Percentiles rank a stretch among this genome's conserved stretches.
These are phyloP conservation scores for Penicillium nucicola DNA, from an alignment of 495 filamentous ascomycete species.

Conservation along the genomic window DNA sequence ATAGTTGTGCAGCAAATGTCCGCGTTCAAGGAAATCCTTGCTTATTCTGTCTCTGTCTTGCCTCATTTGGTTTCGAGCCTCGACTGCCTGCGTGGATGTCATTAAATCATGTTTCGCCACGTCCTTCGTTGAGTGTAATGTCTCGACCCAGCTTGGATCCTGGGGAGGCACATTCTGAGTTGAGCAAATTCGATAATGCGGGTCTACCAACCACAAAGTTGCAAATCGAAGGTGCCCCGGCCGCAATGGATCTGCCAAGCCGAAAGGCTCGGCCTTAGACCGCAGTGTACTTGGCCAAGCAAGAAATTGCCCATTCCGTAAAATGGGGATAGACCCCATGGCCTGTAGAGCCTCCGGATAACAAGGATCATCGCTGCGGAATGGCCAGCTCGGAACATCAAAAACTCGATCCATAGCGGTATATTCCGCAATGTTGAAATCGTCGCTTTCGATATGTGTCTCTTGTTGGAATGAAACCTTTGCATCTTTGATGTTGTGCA, in stretches of 20 bases:
- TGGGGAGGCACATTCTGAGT: conserved; percentile 1
- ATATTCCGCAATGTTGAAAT: conserved; percentile 4
- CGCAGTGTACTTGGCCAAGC: conserved; percentile 8
- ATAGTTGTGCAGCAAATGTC: conserved; percentile 1
- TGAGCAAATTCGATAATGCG: conserved; percentile 7
- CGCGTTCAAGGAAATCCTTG: not conserved
- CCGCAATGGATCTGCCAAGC: conserved; percentile 2
- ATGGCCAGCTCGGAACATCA: conserved; percentile 1
- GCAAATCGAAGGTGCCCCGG: conserved; percentile 4
- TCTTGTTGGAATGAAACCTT: conserved; percentile 6
- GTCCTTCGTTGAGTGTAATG: not conserved
- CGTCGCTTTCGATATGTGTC: not conserved
- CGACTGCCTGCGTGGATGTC: conserved; percentile 1
- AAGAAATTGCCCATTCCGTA: conserved; percentile 7
- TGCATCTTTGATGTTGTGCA: conserved; percentile 9
- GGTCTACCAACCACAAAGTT: conserved; percentile 8
- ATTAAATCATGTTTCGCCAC: conserved; percentile 1
- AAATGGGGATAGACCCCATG: conserved; percentile 6
- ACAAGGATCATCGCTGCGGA: not conserved
- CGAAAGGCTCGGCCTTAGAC: conserved; percentile 3
- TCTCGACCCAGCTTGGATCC: not conserved
- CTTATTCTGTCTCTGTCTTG: conserved; percentile 6
- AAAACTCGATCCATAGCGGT: conserved; percentile 1
- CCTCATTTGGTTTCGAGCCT: conserved; percentile 4
- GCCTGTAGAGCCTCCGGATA: conserved; percentile 3